Conservation (phyloP, 2,329 filamentous ascomycete genomes). For the Metarhizium guizhouense region DNA sequence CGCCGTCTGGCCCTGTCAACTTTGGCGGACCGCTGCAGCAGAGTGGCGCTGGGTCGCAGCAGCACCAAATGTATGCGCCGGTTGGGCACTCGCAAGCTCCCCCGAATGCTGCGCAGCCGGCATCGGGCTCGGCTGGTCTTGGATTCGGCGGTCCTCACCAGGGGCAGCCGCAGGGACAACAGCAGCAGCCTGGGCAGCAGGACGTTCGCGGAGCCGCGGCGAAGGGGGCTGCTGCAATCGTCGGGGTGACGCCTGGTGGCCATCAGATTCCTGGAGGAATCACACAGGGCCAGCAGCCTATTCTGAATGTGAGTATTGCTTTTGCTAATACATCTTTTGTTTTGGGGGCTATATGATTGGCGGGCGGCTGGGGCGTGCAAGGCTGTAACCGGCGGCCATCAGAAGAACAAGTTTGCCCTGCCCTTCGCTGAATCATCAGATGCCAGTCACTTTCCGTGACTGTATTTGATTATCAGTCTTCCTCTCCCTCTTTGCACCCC, state of each 20-base stretch:
- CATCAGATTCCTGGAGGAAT: constrained; percentile 30
- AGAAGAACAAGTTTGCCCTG: not conserved
- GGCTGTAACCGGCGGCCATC: not conserved
- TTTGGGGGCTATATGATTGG: not conserved
- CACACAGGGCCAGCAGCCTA: constrained; percentile 33
- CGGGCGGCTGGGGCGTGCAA: too few relatives aligned
- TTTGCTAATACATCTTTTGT: not conserved
- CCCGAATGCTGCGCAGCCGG: constrained; percentile 44
- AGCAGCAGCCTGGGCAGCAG: constrained; percentile 41
- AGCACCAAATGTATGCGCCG: constrained; percentile 51
- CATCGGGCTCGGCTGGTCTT: constrained; percentile 49
- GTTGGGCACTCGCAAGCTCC: constrained; percentile 41
- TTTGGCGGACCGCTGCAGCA: constrained; percentile 49
- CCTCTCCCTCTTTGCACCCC: not conserved
- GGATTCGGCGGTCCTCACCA: constrained; percentile 59
- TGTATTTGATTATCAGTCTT: not conserved
- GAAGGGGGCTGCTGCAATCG: constrained; percentile 29
- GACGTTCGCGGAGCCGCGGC: constrained; percentile 45
- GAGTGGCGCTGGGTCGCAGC: constrained; percentile 34
- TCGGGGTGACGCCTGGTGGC: constrained; percentile 33
- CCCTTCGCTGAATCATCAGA: not conserved
- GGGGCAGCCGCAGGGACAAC: constrained; percentile 23
- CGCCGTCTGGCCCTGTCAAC: constrained; percentile 38
- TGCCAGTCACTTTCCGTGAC: not conserved
- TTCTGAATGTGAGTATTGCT: constrained; percentile 39